These are phyloP conservation scores for Colletotrichum caudatum DNA, from an alignment of 2,329 filamentous ascomycete genomes.

Conservation along the genomic window DNA sequence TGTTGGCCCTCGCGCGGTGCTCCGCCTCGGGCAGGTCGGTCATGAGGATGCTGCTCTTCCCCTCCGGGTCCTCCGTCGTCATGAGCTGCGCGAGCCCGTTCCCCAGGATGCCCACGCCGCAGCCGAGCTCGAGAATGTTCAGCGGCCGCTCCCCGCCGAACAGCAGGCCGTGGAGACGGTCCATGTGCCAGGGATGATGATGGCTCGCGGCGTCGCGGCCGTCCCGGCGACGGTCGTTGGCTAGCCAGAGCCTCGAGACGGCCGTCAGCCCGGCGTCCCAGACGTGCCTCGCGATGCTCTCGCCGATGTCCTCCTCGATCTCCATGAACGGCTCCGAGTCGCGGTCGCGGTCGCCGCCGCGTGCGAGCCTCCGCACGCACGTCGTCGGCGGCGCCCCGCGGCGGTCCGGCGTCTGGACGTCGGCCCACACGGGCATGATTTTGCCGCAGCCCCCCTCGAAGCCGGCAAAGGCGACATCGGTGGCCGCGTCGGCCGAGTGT, in stretches of 20 bases:
- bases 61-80: constrained; percentile 44
- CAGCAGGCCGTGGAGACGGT: constrained; percentile 46
- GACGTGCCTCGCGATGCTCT: constrained; percentile 70
- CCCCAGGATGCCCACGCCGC: constrained; percentile 68
- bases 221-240: constrained; percentile 31
- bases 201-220: constrained; percentile 7
- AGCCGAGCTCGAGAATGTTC: constrained; percentile 66
- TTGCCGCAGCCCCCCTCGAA: constrained; percentile 49
- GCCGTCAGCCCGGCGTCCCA: constrained; percentile 69
- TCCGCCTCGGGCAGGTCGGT: constrained; percentile 69
- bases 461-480: constrained; percentile 14
- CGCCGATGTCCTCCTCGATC: constrained; percentile 68
- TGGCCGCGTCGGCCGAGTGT: constrained; percentile 20
- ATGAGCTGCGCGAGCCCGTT: constrained; percentile 58
- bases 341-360: constrained; percentile 46
- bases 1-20: constrained; percentile 61
- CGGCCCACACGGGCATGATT: constrained; percentile 59
- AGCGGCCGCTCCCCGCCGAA: constrained; percentile 45
- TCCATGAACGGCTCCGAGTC: constrained; percentile 50
- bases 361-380: constrained; percentile 48
- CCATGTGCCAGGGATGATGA: constrained; percentile 16
- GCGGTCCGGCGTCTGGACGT: constrained; percentile 43
- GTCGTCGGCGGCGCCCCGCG: constrained; percentile 46
- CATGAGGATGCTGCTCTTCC: constrained; percentile 57
- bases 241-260: constrained; percentile 50